Conservation (phyloP, 371 early-diverging fungal species). For the Coemansia sp. region DNA sequence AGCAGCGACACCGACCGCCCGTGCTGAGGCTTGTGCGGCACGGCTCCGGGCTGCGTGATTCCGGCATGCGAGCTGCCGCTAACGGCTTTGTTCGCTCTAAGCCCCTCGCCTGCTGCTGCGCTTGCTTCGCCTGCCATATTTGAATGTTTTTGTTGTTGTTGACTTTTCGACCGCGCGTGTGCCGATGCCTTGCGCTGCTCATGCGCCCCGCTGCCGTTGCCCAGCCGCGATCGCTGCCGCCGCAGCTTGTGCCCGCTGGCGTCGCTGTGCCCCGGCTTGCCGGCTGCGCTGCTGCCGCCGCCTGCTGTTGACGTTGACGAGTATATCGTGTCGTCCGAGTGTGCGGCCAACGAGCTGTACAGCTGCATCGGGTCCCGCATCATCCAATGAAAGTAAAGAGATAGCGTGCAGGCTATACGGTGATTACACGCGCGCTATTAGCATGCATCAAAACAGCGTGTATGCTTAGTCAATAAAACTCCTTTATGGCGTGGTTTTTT, state of each 20-base stretch:
- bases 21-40: conserved; percentile 15
- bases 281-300: background rate
- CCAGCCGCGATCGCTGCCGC: background rate
- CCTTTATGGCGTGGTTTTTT: too few relatives aligned
- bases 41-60: background rate
- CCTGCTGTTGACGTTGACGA: conserved; percentile 2
- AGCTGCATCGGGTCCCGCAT: background rate
- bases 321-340: conserved; percentile 37
- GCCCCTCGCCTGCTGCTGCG: conserved; percentile 1
- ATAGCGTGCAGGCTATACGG: too few relatives aligned
- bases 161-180: background rate
- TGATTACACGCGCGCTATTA: too few relatives aligned
- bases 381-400: too few relatives aligned
- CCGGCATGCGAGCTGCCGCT: background rate
- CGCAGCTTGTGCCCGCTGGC: background rate
- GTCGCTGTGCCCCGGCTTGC: conserved; percentile 1
- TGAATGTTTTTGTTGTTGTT: background rate
- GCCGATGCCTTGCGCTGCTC: background rate
- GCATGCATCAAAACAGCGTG: too few relatives aligned
- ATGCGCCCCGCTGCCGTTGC: background rate
- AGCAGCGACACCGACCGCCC: conserved; percentile 27
- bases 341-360: conserved; percentile 16
- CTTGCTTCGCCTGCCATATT: background rate
- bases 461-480: too few relatives aligned
- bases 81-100: background rate